phyloP scores from a whole-genome alignment of 1,139 yeast species.

The Geotrichum citri-aurantii region DNA sequence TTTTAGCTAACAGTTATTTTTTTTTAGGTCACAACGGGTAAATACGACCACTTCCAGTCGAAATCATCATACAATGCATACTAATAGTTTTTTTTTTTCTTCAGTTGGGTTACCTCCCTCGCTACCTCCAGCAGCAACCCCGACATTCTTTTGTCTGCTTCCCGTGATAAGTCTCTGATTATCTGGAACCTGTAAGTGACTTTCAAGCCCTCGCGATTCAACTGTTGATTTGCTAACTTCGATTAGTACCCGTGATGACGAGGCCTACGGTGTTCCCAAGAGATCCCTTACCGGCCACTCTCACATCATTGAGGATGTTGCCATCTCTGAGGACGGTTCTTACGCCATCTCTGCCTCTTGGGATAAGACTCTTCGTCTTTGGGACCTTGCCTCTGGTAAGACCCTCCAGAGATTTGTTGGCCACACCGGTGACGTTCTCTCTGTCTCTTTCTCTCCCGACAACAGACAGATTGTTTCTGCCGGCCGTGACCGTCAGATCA shows the following conservation, averaged over 20 bases:
- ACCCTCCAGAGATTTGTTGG: conserved; percentile 95
- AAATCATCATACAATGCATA: conserved; percentile 7
- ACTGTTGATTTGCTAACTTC: neutral
- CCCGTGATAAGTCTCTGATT: conserved; percentile 98
- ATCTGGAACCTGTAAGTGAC: conserved; percentile 73
- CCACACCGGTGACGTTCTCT: conserved; percentile 95
- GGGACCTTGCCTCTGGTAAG: conserved; percentile 96
- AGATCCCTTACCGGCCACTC: conserved; percentile 98
- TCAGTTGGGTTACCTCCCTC: conserved; percentile 89
- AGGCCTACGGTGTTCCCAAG: conserved; percentile 97
- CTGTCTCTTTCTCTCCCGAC: conserved; percentile 94
- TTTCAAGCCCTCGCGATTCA: neutral
- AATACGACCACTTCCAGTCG: conserved; percentile 28
- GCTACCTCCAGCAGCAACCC: conserved; percentile 99
- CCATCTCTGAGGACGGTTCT: conserved; percentile 97
- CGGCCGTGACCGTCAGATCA: conserved; percentile 98
- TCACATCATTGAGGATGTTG: conserved; percentile 97
- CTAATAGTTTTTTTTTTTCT: conserved; percentile 40
- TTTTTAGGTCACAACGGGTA: conserved; percentile 15
- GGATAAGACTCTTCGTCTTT: conserved; percentile 98
- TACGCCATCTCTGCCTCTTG: conserved; percentile 99
- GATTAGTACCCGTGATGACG: conserved; percentile 75
- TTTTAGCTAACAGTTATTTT: neutral
- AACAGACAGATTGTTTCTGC: conserved; percentile 98
- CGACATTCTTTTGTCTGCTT: conserved; percentile 95